phyloP scores from a whole-genome alignment of 2,329 filamentous ascomycete genomes.

The Cytospora piceicola region DNA sequence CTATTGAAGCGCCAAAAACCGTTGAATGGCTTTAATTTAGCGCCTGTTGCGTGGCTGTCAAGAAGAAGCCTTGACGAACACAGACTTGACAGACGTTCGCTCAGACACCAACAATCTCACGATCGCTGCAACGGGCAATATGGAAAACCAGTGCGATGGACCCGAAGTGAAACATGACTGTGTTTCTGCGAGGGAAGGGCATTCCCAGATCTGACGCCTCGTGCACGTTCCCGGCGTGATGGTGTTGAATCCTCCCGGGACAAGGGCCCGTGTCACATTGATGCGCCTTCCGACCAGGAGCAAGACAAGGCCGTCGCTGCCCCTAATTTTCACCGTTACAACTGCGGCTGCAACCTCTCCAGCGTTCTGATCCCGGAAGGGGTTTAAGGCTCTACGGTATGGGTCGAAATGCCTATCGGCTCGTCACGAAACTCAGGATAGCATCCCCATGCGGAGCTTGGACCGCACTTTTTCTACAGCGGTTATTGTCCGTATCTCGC shows the following conservation, averaged over 20 bases:
- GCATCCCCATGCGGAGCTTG: background rate
- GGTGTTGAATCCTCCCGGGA: conserved; percentile 20
- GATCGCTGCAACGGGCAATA: conserved; percentile 19
- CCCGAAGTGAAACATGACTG: conserved; percentile 14
- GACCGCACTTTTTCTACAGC: background rate
- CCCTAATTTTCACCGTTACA: conserved; percentile 3
- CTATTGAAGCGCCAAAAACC: conserved; percentile 25
- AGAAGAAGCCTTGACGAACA: conserved; percentile 18
- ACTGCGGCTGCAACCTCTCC: conserved; percentile 20
- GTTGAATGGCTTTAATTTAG: conserved; percentile 22
- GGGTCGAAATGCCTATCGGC: background rate
- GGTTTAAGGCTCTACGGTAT: conserved; percentile 7
- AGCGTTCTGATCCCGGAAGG: conserved; percentile 13
- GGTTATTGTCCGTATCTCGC: background rate
- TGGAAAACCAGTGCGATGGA: conserved; percentile 28
- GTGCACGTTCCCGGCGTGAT: conserved; percentile 20
- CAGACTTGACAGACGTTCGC: conserved; percentile 15
- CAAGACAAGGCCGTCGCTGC: conserved; percentile 10
- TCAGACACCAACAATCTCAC: conserved; percentile 21
- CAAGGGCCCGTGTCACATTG: background rate
- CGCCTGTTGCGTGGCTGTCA: conserved; percentile 11
- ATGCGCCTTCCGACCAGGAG: background rate
- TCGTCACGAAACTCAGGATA: background rate
- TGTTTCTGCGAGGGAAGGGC: background rate
- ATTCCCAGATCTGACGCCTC: conserved; percentile 17